Base-by-base conservation (phyloP, 805 yeast species). In the fission yeast (Schizosaccharomyces pombe) region DNA sequence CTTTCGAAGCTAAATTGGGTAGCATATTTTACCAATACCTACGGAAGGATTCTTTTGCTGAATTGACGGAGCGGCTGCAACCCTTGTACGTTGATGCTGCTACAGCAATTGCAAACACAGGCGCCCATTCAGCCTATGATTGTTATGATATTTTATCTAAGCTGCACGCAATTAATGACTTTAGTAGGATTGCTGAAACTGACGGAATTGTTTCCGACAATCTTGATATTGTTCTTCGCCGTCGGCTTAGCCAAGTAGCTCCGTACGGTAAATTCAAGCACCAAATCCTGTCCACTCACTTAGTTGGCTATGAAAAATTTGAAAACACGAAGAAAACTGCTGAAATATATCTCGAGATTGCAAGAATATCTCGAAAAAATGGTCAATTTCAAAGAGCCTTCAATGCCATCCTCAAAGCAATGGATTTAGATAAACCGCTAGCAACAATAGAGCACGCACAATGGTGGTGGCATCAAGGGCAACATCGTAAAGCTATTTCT, bases 391-490 rank as follows among this genome's bases (percentile, higher is more conserved):
- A 84, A 60, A 70, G 85, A 39, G 81, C 95, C 0, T 77, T 85
- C 1, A 74, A 78, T 22, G 72, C 79, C 6, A 74, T 82, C 24
- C 73, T 82, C 62, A 72, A 77, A 60, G 85, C 85, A 1, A 40
- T 59, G 47, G 19, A 47, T 12, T 68, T 29, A 11, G 56, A 69
- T 32, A 37, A 58, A 22, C 62, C 61, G 6, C 52, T 56, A 24
- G 63, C 64, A 4, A 54, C 55, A 19, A 57, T 82, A 40, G 94
- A 86, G 63, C 80, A 82, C 64, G 80, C 95, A 0, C 79, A 82
- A 56, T 71, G 91, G 6, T 65, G 85, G 40, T 89, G 97, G 96
- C 80, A 78, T 2, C 85, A 83, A 62, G 95, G 94, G 0, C 93
- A 85, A 58, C 84, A 77, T 57, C 75, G 86, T 26, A 80, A 85